A percentile compares a stretch with the other conserved stretches of the same genome.
Conservation (phyloP, 2,329 filamentous ascomycete genomes). For the Fusarium sp. region DNA sequence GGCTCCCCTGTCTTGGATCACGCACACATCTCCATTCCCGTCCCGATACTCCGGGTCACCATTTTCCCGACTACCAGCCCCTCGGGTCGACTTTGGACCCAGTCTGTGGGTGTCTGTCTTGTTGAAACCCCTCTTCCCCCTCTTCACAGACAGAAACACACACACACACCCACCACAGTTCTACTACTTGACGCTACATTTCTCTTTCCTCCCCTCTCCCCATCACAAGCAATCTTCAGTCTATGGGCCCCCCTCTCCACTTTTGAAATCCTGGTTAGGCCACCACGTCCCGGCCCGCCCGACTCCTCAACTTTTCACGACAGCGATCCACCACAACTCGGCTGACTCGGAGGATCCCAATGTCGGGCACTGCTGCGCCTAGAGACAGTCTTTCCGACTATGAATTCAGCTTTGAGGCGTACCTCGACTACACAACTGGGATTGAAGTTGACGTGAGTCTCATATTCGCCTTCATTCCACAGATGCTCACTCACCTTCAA, state of each 20-base stretch:
- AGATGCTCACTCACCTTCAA: slow-evolving; percentile 8
- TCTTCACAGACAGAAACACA: neutral
- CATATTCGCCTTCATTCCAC: neutral
- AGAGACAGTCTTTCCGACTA: slow-evolving; percentile 17
- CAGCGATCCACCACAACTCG: neutral
- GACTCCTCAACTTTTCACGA: neutral
- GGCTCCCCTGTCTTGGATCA: neutral
- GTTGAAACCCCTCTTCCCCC: neutral
- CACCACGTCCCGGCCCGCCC: neutral
- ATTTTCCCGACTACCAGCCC: slow-evolving; percentile 6
- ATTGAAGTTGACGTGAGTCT: slow-evolving; percentile 23
- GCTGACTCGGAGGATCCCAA: neutral
- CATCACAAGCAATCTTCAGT: neutral
- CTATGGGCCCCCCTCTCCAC: slow-evolving; percentile 1
- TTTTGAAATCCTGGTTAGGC: neutral
- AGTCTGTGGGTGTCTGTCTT: slow-evolving; percentile 1
- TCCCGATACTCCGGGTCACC: slow-evolving; percentile 9
- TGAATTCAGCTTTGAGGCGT: slow-evolving; percentile 19
- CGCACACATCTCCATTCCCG: neutral
- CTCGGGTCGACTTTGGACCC: slow-evolving; percentile 1
- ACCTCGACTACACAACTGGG: slow-evolving; percentile 9
- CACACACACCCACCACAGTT: neutral
- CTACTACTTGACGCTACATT: neutral
- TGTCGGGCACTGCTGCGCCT: neutral
- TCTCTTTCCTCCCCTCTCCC: neutral